phyloP scores from a whole-genome alignment of 2,329 filamentous ascomycete species.

The Aphanocladium album region DNA sequence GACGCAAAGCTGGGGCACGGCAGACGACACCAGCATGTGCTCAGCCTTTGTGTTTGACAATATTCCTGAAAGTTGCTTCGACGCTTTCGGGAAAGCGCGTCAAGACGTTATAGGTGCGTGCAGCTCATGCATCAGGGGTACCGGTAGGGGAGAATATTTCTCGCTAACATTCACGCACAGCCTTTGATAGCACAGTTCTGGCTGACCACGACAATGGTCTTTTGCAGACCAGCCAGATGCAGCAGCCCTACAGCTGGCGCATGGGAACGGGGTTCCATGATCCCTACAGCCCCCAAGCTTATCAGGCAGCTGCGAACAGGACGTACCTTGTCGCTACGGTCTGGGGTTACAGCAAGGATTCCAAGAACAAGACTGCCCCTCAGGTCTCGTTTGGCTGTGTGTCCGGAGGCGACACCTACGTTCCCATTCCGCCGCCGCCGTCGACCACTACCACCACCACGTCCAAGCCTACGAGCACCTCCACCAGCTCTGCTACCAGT shows the following conservation, averaged over 20 bases:
- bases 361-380: background rate
- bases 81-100: background rate
- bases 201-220: background rate
- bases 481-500: background rate
- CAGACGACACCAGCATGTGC: background rate
- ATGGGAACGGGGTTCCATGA: constrained; percentile 1
- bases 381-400: background rate
- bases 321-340: background rate
- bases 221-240: background rate
- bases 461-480: background rate
- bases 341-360: background rate
- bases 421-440: background rate
- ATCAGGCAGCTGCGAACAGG: background rate
- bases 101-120: constrained; percentile 1
- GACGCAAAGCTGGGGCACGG: background rate
- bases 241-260: background rate
- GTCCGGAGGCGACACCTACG: background rate
- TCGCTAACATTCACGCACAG: background rate
- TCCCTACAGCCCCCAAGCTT: background rate
- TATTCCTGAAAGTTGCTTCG: background rate
- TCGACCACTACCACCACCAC: background rate
- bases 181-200: background rate
- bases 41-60: background rate
- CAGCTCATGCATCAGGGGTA: too few relatives aligned
- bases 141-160: too few relatives aligned